Percentiles rank a stretch among this genome's conserved stretches.
Evolutionary conservation across 2,329 filamentous ascomycete species (phyloP).

Genomic region (Monosporascus sp.): DNA sequence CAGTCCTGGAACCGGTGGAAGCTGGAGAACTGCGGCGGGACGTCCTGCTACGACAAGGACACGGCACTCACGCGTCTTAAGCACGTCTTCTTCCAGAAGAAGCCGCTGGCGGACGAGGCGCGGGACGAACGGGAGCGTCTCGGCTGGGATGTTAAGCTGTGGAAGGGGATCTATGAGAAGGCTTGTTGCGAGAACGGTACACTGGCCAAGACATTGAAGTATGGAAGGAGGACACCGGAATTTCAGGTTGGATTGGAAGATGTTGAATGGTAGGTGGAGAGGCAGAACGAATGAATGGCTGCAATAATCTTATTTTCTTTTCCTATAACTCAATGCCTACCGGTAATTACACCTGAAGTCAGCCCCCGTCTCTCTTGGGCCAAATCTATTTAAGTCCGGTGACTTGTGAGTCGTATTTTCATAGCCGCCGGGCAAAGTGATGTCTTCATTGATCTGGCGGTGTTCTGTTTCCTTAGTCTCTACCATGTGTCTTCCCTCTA

Average conservation of each 20-base stretch:
- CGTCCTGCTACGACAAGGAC: constrained; percentile 12
- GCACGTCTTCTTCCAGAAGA: background rate
- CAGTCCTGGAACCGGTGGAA: constrained; percentile 17
- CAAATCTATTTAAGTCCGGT: too few species aligned
- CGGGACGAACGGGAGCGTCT: constrained; percentile 7
- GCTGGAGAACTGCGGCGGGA: constrained; percentile 16
- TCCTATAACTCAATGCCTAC: too few species aligned
- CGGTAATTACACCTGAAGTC: too few species aligned
- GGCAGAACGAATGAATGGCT: background rate
- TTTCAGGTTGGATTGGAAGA: background rate
- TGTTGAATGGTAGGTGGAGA: too few species aligned
- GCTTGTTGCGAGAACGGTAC: constrained; percentile 14
- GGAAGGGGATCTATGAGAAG: constrained; percentile 13
- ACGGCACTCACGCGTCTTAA: background rate
- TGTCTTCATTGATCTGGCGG: background rate
- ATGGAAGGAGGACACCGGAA: background rate
- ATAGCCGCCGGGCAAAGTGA: background rate
- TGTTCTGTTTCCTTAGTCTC: background rate
- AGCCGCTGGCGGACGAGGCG: constrained; percentile 8
- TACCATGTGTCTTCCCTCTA: background rate
- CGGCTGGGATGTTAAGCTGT: constrained; percentile 4
- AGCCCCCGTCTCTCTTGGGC: too few species aligned
- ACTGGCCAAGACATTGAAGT: constrained; percentile 6
- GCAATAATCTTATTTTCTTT: background rate
- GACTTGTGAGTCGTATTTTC: too few species aligned